phyloP scores from a whole-genome alignment of 1,139 yeast genomes.

The Magnusiomyces clavatus region DNA sequence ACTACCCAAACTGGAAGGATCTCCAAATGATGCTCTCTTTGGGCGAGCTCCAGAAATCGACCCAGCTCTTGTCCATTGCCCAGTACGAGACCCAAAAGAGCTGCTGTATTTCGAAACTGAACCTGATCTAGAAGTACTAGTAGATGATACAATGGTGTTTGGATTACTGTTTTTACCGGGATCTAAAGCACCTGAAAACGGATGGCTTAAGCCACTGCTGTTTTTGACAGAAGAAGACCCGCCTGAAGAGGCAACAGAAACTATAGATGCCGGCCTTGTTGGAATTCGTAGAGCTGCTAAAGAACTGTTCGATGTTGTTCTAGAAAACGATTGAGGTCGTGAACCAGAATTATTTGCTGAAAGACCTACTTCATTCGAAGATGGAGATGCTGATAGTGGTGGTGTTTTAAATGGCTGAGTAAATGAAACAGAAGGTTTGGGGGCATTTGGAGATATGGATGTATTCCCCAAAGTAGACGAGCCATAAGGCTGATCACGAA shows the following conservation, averaged over 20 bases:
- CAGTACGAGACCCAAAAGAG: conserved; percentile 27
- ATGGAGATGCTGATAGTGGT: conserved; percentile 32
- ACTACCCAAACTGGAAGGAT: conserved; percentile 21
- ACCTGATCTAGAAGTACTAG: conserved; percentile 20
- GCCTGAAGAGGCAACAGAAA: conserved; percentile 19
- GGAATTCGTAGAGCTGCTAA: conserved; percentile 28
- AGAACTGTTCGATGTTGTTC: conserved; percentile 26
- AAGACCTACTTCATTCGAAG: conserved; percentile 10
- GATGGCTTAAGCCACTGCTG: conserved; percentile 5
- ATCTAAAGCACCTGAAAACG: neutral
- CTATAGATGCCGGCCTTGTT: conserved; percentile 21
- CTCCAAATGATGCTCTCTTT: conserved; percentile 22
- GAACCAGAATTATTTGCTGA: conserved; percentile 16
- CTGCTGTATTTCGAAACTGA: conserved; percentile 27
- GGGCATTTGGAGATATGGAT: conserved; percentile 7
- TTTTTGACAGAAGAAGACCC: conserved; percentile 7
- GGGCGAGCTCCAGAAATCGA: conserved; percentile 19
- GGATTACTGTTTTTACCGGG: conserved; percentile 6
- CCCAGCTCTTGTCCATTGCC: conserved; percentile 23
- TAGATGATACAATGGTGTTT: conserved; percentile 18
- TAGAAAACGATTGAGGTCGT: conserved; percentile 21
- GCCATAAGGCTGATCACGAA: conserved; percentile 6
- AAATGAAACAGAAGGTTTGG: conserved; percentile 23
- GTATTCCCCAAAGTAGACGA: conserved; percentile 6
- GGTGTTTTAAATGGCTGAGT: conserved; percentile 34